phyloP scores from a whole-genome alignment of 768 basidiomycete species.

The Russula griseocarnosa region DNA sequence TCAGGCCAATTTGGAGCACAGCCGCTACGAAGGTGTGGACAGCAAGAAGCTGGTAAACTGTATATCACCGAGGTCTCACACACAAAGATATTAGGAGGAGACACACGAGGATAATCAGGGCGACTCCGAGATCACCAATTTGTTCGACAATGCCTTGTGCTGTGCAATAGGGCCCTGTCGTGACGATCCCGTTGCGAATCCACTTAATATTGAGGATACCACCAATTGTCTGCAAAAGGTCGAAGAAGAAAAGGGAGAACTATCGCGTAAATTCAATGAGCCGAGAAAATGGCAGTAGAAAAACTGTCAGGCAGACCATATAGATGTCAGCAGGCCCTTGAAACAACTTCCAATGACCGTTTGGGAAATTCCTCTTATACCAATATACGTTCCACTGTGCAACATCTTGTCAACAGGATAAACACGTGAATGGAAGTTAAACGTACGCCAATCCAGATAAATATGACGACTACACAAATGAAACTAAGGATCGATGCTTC shows the following conservation, averaged over 20 bases:
- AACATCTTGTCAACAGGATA: not conserved
- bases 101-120: constrained; percentile 41
- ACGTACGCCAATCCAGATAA: constrained; percentile 20
- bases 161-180: constrained; percentile 36
- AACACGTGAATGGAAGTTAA: not conserved
- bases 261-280: constrained; percentile 28
- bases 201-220: constrained; percentile 39
- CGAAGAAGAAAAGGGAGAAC: constrained; percentile 33
- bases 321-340: constrained; percentile 40
- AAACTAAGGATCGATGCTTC: constrained; percentile 32
- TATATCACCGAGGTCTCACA: constrained; percentile 27
- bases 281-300: not conserved
- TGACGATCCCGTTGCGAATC: constrained; percentile 33
- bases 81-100: not conserved
- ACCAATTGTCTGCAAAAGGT: constrained; percentile 40
- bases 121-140: constrained; percentile 42
- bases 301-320: constrained; percentile 34
- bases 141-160: constrained; percentile 42
- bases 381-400: constrained; percentile 17
- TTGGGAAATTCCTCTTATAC: not conserved
- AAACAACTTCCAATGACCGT: constrained; percentile 30
- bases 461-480: not conserved
- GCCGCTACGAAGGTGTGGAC: constrained; percentile 41
- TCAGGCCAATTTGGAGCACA: constrained; percentile 36
- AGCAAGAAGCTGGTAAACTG: constrained; percentile 32